These are phyloP conservation scores for Yamadazyma atlantica DNA, from an alignment of 1,139 yeast species.

Conservation along the genomic window DNA sequence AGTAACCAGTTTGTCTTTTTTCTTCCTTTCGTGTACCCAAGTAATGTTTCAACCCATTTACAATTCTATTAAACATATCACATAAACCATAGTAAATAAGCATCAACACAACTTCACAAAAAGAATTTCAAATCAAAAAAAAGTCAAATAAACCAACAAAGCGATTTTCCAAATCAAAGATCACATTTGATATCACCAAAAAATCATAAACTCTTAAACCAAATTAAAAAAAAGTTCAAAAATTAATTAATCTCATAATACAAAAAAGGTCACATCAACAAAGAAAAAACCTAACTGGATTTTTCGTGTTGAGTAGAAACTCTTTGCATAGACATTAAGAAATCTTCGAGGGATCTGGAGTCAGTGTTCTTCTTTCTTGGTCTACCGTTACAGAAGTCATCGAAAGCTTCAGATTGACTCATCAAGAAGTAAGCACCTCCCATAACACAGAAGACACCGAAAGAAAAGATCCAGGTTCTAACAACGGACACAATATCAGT, in stretches of 20 bases:
- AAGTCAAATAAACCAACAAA: not conserved
- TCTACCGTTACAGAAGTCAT: constrained; percentile 92
- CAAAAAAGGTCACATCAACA: not conserved
- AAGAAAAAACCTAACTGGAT: constrained; percentile 36
- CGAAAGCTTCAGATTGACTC: constrained; percentile 85
- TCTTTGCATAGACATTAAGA: constrained; percentile 96
- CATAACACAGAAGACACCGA: constrained; percentile 93
- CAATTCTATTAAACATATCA: constrained; percentile 3
- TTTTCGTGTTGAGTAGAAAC: constrained; percentile 97
- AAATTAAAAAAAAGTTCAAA: not conserved
- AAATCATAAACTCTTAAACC: constrained; percentile 2
- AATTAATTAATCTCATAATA: constrained; percentile 3
- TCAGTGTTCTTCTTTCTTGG: constrained; percentile 64
- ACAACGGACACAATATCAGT: constrained; percentile 93
- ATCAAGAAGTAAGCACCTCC: constrained; percentile 96
- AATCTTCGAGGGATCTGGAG: constrained; percentile 87
- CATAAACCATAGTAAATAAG: constrained; percentile 1
- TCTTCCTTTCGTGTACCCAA: not conserved
- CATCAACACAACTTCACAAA: not conserved
- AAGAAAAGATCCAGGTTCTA: constrained; percentile 92
- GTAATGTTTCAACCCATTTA: not conserved
- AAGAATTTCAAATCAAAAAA: not conserved
- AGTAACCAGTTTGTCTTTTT: too few species aligned
- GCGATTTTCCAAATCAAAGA: not conserved
- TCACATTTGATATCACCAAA: not conserved